Base-by-base conservation (phyloP, 345 rosid genomes). In the Populus euphratica region DNA sequence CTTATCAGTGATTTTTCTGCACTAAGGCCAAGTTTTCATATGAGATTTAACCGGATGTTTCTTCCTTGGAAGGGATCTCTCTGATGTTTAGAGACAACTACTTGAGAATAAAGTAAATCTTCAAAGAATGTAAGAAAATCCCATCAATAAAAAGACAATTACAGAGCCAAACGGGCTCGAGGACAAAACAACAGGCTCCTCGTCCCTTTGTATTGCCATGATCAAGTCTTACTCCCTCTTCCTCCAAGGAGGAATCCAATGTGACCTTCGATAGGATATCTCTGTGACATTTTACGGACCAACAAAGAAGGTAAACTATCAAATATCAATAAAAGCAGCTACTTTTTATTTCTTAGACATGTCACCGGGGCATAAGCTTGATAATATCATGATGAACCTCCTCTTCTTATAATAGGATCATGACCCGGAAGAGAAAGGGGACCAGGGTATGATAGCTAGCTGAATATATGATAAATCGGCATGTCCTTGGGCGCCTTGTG, bases 191-290 rank as follows among this genome's bases (percentile, higher is more conserved):
- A 5, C 64, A 14, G 70, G 6, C 79, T 74, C 69, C 69, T 69
- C 62, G n/a, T 76, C 63, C 38, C 25, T 38, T 47, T 39, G 39
- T 14, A 8, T 44, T 62, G 39, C 20, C 62, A 23, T 4, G 44
- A 10, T 10, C 29, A 21, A 25, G 47, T 41, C 44, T 41, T 41
- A 2, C 44, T 76, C 67, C 71, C 68, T 49, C 39, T 38, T 39
- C 59, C 29, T 63, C 27, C 3, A 8, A 21, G 6, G 59, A 44
- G 83, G 83, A 81, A 81, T 81, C 81, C 84, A 77, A 81, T 64
- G 84, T 69, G 29, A 31, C 68, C 75, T 52, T 49, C 27, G 62
- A 39, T 75, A 62, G 69, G 76, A 63, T 67, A 79, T 43, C 75
- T 54, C 38, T 63, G 21, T 79, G 73, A 50, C 18, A 71, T 68